Evolutionary conservation across 345 rosid species (phyloP).

Genomic region (Pugionium cornutum): DNA sequence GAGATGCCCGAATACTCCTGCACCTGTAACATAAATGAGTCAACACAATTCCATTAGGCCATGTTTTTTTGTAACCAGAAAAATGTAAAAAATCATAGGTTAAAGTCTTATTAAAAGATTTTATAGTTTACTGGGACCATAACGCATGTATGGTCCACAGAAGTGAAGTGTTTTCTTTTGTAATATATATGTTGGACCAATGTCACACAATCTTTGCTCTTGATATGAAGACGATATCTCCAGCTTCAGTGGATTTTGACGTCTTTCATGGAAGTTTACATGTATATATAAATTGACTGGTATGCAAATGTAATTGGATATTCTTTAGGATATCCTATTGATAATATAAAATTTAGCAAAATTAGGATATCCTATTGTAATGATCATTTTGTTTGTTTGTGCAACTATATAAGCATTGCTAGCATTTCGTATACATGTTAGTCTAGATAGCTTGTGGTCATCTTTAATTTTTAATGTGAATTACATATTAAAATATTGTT

Average conservation of each 20-base stretch:
- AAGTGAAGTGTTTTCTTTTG: conserved; percentile 20
- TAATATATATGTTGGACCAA: conserved; percentile 29
- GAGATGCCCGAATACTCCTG: conserved; percentile 88
- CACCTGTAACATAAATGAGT: conserved; percentile 54
- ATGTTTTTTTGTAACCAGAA: conserved; percentile 20
- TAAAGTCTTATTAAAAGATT: not conserved
- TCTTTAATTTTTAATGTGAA: not conserved
- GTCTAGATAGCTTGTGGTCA: not conserved
- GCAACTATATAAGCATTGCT: conserved; percentile 14
- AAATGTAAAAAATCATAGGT: not conserved
- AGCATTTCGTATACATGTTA: not conserved
- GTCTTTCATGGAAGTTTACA: not conserved
- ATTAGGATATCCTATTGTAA: not conserved
- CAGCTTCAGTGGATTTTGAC: conserved; percentile 21
- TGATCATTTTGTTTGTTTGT: conserved; percentile 13
- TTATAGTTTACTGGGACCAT: conserved; percentile 16
- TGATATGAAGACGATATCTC: conserved; percentile 22
- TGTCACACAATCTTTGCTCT: conserved; percentile 3
- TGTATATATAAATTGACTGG: not conserved
- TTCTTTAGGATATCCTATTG: conserved; percentile 29
- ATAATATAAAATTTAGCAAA: not conserved
- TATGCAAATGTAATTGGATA: conserved; percentile 33
- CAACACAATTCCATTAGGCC: conserved; percentile 1
- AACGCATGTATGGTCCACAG: not conserved
- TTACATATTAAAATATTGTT: too few relatives aligned